phyloP scores from a whole-genome alignment of 352 stramenopile species.

The Phytophthora multivora region DNA sequence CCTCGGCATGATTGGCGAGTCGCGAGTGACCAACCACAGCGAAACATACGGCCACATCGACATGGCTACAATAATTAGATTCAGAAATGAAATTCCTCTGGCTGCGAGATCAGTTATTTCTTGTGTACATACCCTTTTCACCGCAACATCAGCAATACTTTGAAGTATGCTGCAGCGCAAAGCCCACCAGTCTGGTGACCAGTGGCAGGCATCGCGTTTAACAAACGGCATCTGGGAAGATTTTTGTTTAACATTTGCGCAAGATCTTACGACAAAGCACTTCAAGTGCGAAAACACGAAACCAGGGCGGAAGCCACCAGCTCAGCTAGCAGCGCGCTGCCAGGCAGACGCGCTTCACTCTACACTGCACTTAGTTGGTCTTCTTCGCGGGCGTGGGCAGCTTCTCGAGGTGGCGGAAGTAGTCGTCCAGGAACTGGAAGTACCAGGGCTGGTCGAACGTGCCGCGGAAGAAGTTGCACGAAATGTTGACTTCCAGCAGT shows the following conservation, averaged over 20 bases:
- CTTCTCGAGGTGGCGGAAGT: constrained; percentile 80
- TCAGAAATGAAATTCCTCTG: no score
- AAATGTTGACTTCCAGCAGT: constrained; percentile 92
- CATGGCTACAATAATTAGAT: constrained; percentile 24
- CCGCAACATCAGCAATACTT: no score
- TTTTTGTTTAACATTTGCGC: constrained; percentile 23
- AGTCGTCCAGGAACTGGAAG: constrained; percentile 87
- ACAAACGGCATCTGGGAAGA: neutral
- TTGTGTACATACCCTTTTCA: no score
- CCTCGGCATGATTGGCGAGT: constrained; percentile 29
- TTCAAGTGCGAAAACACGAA: constrained; percentile 4
- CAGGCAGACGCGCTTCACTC: neutral
- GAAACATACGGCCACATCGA: constrained; percentile 15
- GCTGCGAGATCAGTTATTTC: no score
- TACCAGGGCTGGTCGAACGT: constrained; percentile 90
- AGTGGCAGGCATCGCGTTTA: neutral
- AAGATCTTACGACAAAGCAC: constrained; percentile 1
- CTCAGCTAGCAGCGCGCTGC: neutral
- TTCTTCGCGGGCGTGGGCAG: constrained; percentile 58
- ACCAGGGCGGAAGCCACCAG: neutral
- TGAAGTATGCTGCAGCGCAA: no score
- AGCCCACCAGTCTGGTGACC: no score
- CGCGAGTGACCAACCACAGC: constrained; percentile 13
- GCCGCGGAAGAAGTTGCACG: constrained; percentile 95
- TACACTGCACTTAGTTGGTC: constrained; percentile 30